Conservation (phyloP, 495 filamentous ascomycete genomes). For the Pseudotulostoma volvatum region DNA sequence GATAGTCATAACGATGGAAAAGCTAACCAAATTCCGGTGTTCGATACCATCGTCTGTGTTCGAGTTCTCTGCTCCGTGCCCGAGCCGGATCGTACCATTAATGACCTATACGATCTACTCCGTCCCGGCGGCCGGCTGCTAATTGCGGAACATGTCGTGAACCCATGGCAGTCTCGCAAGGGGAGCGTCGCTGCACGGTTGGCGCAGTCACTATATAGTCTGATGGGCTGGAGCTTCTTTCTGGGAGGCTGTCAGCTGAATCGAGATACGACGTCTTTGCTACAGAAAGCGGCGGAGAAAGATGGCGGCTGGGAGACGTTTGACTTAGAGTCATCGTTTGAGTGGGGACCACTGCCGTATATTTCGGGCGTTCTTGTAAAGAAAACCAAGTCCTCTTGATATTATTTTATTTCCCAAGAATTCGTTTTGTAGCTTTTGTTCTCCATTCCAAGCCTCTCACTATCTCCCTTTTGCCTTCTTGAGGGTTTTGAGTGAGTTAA, state of each 20-base stretch:
- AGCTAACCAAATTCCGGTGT: constrained; percentile 20
- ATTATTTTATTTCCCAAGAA: too few relatives aligned
- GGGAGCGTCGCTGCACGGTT: constrained; percentile 33
- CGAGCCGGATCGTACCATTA: constrained; percentile 37
- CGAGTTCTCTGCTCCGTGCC: constrained; percentile 62
- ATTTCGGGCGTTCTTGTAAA: constrained; percentile 37
- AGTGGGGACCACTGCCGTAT: constrained; percentile 37
- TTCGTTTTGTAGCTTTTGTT: too few relatives aligned
- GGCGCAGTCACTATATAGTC: constrained; percentile 17
- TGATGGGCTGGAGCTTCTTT: constrained; percentile 27
- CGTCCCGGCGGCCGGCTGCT: constrained; percentile 52
- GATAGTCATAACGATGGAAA: too few relatives aligned
- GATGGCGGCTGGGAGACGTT: constrained; percentile 41
- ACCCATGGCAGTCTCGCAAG: too few relatives aligned
- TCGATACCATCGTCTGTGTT: constrained; percentile 54
- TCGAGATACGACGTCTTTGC: constrained; percentile 37
- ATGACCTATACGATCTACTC: constrained; percentile 43
- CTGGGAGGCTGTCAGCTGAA: constrained; percentile 44
- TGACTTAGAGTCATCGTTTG: constrained; percentile 33
- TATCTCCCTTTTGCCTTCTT: too few relatives aligned
- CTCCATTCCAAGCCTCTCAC: too few relatives aligned
- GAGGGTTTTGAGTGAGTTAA: too few relatives aligned
- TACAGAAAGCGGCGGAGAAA: constrained; percentile 25
- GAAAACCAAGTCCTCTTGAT: too few relatives aligned
- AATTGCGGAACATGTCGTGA: constrained; percentile 54